Conservation (phyloP, 2,329 filamentous ascomycete genomes). For the Drechslera avenae region DNA sequence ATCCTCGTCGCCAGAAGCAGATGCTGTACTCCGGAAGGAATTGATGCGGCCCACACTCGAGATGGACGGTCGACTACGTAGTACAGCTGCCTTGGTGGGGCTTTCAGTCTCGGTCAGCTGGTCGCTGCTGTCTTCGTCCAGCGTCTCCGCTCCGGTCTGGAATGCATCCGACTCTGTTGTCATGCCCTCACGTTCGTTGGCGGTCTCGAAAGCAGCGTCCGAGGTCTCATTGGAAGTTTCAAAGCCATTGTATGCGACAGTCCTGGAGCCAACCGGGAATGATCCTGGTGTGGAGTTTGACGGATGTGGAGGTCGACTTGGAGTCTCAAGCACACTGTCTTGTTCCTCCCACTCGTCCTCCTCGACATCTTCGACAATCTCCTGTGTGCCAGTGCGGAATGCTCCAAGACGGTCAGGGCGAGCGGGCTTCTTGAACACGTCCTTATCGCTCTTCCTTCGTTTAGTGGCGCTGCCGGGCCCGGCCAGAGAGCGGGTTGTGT, state of each 20-base stretch:
- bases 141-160: conserved; percentile 83
- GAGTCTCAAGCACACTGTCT: conserved; percentile 60
- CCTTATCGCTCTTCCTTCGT: conserved; percentile 61
- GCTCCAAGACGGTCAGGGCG: conserved; percentile 76
- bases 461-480: conserved; percentile 56
- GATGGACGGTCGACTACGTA: conserved; percentile 50
- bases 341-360: conserved; percentile 88
- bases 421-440: conserved; percentile 75
- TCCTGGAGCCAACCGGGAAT: conserved; percentile 41
- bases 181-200: conserved; percentile 71
- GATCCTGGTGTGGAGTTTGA: conserved; percentile 37
- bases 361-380: conserved; percentile 74
- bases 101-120: conserved; percentile 85
- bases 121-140: conserved; percentile 73
- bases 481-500: conserved; percentile 63
- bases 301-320: conserved; percentile 52
- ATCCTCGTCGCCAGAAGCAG: conserved; percentile 79
- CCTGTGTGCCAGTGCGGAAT: conserved; percentile 72
- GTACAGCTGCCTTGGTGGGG: conserved; percentile 30
- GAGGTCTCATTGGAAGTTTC: conserved; percentile 78
- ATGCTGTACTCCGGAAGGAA: conserved; percentile 86
- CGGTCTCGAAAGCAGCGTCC: conserved; percentile 70
- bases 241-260: conserved; percentile 66
- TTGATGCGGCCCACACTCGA: conserved; percentile 61
- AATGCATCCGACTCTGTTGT: conserved; percentile 92